These are phyloP conservation scores for Neonectria magnoliae DNA, from an alignment of 2,329 filamentous ascomycete species.

Conservation along the genomic window DNA sequence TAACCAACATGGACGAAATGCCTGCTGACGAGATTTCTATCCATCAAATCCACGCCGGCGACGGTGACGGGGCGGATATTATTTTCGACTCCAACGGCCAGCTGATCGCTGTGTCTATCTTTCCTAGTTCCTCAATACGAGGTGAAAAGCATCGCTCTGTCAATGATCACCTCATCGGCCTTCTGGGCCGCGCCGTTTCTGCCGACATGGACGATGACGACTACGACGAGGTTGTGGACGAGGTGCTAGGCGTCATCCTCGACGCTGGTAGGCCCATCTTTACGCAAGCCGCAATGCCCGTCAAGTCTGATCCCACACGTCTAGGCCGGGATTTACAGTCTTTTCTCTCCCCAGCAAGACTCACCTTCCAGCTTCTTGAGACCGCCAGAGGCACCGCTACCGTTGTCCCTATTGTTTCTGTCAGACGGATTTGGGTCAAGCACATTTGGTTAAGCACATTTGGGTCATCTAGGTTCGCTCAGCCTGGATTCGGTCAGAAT, in stretches of 20 bases:
- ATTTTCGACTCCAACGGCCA: conserved; percentile 34
- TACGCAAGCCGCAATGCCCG: background rate
- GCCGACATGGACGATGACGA: conserved; percentile 26
- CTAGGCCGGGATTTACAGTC: conserved; percentile 12
- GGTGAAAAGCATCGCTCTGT: conserved; percentile 9
- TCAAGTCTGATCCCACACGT: conserved; percentile 11
- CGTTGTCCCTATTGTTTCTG: conserved; percentile 22
- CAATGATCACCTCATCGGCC: conserved; percentile 32
- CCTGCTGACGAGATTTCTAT: conserved; percentile 17
- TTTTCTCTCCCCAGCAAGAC: conserved; percentile 20
- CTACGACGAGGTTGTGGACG: conserved; percentile 32
- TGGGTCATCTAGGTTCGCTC: no score
- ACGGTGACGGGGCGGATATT: conserved; percentile 39
- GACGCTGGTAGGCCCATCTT: conserved; percentile 30
- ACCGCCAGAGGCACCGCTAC: conserved; percentile 11
- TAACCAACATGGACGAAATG: background rate
- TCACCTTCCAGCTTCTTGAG: conserved; percentile 24
- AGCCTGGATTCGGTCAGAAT: no score
- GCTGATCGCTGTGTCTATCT: conserved; percentile 34
- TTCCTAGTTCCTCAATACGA: conserved; percentile 14
- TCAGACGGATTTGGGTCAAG: no score
- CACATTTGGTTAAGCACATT: no score
- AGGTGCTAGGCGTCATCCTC: conserved; percentile 32
- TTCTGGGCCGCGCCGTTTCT: conserved; percentile 25
- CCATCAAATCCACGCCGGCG: conserved; percentile 32